Conservation (phyloP, 371 early-diverging fungal genomes). For the Mucor sp. region DNA sequence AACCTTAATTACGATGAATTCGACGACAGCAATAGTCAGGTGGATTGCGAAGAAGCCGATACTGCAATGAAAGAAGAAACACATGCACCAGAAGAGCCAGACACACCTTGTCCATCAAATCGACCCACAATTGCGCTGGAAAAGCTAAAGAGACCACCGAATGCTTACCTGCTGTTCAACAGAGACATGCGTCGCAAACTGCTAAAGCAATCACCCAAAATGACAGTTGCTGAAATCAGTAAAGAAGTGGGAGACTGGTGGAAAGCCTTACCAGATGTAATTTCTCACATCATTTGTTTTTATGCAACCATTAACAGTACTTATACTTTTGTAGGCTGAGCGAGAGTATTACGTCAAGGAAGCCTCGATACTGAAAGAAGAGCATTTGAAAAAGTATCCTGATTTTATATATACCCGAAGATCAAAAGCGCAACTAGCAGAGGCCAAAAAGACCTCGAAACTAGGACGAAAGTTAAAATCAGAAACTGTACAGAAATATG, state of each 20-base stretch:
- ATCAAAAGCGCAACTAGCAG: slow-evolving; percentile 63
- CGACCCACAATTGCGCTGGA: neutral
- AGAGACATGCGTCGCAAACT: slow-evolving; percentile 59
- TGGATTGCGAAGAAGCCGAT: neutral
- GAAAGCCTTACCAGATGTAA: slow-evolving; percentile 45
- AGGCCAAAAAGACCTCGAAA: slow-evolving; percentile 21
- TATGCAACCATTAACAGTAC: neutral
- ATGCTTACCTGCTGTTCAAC: slow-evolving; percentile 67
- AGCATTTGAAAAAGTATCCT: slow-evolving; percentile 63
- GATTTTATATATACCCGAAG: slow-evolving; percentile 67
- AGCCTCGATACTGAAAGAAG: slow-evolving; percentile 60
- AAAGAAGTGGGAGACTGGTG: slow-evolving; percentile 60
- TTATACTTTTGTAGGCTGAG: slow-evolving; percentile 23
- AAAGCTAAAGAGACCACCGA: slow-evolving; percentile 62
- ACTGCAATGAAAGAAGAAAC: neutral
- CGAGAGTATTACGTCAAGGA: slow-evolving; percentile 41
- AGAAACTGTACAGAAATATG: slow-evolving; percentile 5
- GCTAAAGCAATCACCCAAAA: slow-evolving; percentile 52
- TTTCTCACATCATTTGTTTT: neutral
- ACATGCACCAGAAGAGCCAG: neutral
- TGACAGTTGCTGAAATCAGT: slow-evolving; percentile 63
- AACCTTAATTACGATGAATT: neutral
- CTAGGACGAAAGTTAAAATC: slow-evolving; percentile 29
- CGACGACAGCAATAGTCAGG: neutral
- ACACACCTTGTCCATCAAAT: neutral